These are phyloP conservation scores for Xerocomellus intermedius DNA, from an alignment of 768 basidiomycete species.

Conservation along the genomic window DNA sequence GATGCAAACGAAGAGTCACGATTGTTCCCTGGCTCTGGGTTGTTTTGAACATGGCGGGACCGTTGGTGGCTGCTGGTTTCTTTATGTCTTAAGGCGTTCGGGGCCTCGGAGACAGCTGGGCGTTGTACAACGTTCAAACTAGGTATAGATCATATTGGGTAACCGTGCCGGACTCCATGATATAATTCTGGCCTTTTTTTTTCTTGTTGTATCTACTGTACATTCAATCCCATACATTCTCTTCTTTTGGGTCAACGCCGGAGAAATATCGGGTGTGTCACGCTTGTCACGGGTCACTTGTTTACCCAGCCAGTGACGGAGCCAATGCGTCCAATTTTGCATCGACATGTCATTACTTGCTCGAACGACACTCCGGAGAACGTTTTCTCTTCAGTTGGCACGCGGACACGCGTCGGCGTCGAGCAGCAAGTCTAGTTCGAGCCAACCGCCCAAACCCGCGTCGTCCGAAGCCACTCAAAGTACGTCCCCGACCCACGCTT, in stretches of 20 bases:
- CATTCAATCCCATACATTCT: background rate
- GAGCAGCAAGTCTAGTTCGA: background rate
- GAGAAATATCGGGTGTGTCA: background rate
- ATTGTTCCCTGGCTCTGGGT: slow-evolving; percentile 43
- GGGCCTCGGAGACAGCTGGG: background rate
- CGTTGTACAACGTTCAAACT: background rate
- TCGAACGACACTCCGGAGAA: slow-evolving; percentile 13
- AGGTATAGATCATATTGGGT: slow-evolving; percentile 16
- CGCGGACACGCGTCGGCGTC: slow-evolving; percentile 18
- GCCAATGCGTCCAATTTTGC: background rate
- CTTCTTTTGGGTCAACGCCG: background rate
- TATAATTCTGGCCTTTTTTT: slow-evolving; percentile 2
- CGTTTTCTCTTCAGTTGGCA: slow-evolving; percentile 1
- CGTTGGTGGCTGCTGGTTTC: too few species aligned
- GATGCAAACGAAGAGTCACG: slow-evolving; percentile 34
- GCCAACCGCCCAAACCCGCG: background rate
- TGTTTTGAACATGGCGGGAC: slow-evolving; percentile 31
- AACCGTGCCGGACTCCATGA: slow-evolving; percentile 8
- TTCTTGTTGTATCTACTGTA: slow-evolving; percentile 27
- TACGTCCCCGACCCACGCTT: slow-evolving; percentile 6
- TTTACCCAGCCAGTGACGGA: background rate
- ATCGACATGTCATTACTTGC: slow-evolving; percentile 21
- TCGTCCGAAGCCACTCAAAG: slow-evolving; percentile 18
- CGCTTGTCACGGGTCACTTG: background rate
- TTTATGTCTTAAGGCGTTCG: background rate